phyloP scores from a whole-genome alignment of 2,329 filamentous ascomycete genomes.

The Verticillium isaacii region DNA sequence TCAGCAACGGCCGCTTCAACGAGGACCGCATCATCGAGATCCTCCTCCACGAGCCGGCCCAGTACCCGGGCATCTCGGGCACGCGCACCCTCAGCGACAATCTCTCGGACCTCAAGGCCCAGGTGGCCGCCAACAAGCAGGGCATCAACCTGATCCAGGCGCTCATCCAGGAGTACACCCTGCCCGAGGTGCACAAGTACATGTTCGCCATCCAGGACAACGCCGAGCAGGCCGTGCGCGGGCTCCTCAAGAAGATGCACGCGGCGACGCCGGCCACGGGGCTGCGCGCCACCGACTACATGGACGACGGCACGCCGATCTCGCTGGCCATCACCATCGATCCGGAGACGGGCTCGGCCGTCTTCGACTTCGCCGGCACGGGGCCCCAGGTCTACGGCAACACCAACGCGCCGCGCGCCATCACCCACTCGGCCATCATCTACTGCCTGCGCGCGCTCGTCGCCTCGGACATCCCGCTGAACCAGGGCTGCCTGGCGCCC shows the following conservation, averaged over 20 bases:
- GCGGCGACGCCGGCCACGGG: constrained; percentile 64
- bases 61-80: constrained; percentile 64
- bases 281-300: constrained; percentile 65
- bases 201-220: constrained; percentile 13
- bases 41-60: constrained; percentile 56
- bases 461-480: constrained; percentile 75
- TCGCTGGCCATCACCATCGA: constrained; percentile 45
- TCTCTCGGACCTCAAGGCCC: constrained; percentile 69
- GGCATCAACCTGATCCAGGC: constrained; percentile 70
- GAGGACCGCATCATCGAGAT: constrained; percentile 66
- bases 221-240: constrained; percentile 10
- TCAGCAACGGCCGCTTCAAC: constrained; percentile 72
- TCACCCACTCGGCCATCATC: constrained; percentile 24
- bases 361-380: constrained; percentile 46
- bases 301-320: constrained; percentile 54
- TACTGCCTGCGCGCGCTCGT: constrained; percentile 81
- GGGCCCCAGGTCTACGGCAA: constrained; percentile 45
- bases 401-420: constrained; percentile 24
- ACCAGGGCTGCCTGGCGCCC: constrained; percentile 77
- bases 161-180: constrained; percentile 73
- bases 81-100: constrained; percentile 71
- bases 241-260: constrained; percentile 24
- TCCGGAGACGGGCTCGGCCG: constrained; percentile 57
- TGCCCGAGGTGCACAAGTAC: constrained; percentile 54
- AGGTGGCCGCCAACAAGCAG: constrained; percentile 70